Evolutionary conservation across 495 filamentous ascomycete species (phyloP), one percentile per base, ranked within the genome.

Genomic region (Aspergillus mulundensis): DNA sequence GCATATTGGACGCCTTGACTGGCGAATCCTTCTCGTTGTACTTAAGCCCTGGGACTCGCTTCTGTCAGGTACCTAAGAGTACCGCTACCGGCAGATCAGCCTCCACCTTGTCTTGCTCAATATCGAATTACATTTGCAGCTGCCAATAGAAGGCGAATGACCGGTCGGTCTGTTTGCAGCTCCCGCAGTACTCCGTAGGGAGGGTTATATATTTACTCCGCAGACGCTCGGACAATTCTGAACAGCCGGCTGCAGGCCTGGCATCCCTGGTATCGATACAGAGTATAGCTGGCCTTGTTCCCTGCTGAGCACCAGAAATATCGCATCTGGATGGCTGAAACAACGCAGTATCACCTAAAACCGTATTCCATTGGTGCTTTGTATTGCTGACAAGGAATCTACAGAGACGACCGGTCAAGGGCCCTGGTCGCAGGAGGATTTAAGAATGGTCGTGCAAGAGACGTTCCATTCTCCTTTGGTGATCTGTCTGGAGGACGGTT

Each of bases 51-150:
- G 23, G 14, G 44, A 11, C 30, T 47, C 24, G 44, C 24, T 28
- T n/a, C 12, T 47, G 24, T n/a, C 5, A 36, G 32, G 32, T 36
- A 36, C 32, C 32, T 36, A 47, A 16, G 12, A 45, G 21, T 30
- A 47, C 44, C 44, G 25, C 44, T 30, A 23, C 44, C 11, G 44
- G 21, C 21, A 46, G 21, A 46, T 46, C 43, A 46, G 43, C 43
- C 43, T 46, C 43, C 43, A 46, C 43, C 21, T 24, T 46, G 8
- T 28, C 25, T 8, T 28, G 25, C 25, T 28, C 21, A 19, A 23
- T 8, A 40, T 40, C 38, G 38, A 40, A 40, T 40, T 40, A 23
- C 23, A 40, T 40, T 40, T 40, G 38, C n/a, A 18, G 21, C 6
- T 30, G 8, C n/a, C 38, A 40, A 40, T 18, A 15, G 38, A 40